A percentile compares a stretch with the other conserved stretches of the same genome.
These are phyloP conservation scores for Ustilago xerochloae DNA, from an alignment of 1,284 basidiomycete genomes.

Conservation along the genomic window DNA sequence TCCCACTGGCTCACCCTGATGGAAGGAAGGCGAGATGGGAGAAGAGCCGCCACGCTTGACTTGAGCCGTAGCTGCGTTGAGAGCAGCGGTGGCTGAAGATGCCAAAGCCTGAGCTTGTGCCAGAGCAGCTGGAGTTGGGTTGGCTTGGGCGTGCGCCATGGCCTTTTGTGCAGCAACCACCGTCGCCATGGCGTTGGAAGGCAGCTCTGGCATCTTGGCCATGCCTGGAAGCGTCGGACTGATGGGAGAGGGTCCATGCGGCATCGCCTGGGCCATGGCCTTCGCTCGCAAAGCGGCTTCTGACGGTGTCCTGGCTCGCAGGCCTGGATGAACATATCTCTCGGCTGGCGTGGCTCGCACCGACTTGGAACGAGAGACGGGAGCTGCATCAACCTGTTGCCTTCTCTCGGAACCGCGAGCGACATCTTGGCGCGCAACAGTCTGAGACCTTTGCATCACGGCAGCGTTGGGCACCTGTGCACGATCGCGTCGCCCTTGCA, in stretches of 20 bases:
- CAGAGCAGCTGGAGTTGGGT: slow-evolving; percentile 26
- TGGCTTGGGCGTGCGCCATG: slow-evolving; percentile 38
- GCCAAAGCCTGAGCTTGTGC: slow-evolving; percentile 49
- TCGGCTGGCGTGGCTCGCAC: slow-evolving; percentile 34
- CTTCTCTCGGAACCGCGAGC: slow-evolving; percentile 6
- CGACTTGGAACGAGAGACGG: slow-evolving; percentile 33
- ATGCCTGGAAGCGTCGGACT: slow-evolving; percentile 13
- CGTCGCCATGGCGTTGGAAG: slow-evolving; percentile 35
- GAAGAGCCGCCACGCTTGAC: slow-evolving; percentile 23
- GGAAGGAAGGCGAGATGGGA: slow-evolving; percentile 29
- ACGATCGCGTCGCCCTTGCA: slow-evolving; percentile 33
- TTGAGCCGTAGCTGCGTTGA: slow-evolving; percentile 37
- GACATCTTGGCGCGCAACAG: slow-evolving; percentile 27
- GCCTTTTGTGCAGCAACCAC: slow-evolving; percentile 45
- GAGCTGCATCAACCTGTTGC: slow-evolving; percentile 4
- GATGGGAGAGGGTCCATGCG: slow-evolving; percentile 15
- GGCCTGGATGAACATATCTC: slow-evolving; percentile 28
- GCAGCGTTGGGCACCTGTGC: slow-evolving; percentile 22
- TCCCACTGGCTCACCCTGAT: slow-evolving; percentile 15
- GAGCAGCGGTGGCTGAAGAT: slow-evolving; percentile 36
- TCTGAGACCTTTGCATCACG: slow-evolving; percentile 38
- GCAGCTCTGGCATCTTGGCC: slow-evolving; percentile 35
- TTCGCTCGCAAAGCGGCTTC: slow-evolving; percentile 46
- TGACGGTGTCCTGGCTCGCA: slow-evolving; percentile 39
- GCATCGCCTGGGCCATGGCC: slow-evolving; percentile 34